Evolutionary conservation across 2,329 filamentous ascomycete genomes (phyloP).

Genomic region (Lizonia empirigonia): DNA sequence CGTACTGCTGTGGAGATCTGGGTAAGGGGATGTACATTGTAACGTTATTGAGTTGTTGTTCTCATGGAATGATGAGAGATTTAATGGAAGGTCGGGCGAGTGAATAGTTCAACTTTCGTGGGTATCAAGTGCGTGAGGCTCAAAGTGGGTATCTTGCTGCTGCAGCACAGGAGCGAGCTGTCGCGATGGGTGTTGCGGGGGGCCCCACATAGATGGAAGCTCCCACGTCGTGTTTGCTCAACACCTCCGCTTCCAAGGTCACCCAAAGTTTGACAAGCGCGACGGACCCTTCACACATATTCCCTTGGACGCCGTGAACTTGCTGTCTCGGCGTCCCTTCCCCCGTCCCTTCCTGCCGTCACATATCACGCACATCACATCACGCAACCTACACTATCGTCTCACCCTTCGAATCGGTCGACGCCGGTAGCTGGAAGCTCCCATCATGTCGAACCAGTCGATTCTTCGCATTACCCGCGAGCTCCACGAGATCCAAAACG

Average conservation of each 20-base stretch:
- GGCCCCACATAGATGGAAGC: no score
- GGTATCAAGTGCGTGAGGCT: not conserved
- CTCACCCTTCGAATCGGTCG: not conserved
- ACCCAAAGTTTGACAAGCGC: conserved; percentile 4
- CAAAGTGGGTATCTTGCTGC: not conserved
- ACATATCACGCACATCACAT: no score
- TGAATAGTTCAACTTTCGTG: no score
- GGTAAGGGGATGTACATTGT: not conserved
- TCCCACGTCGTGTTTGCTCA: conserved; percentile 12
- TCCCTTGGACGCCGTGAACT: conserved; percentile 17
- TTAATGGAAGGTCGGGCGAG: no score
- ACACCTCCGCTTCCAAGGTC: conserved; percentile 8
- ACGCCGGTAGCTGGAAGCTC: conserved; percentile 4
- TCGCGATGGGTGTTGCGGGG: conserved; percentile 13
- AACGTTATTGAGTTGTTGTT: no score
- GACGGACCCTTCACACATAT: conserved; percentile 1
- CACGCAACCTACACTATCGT: not conserved
- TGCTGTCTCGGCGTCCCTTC: conserved; percentile 17
- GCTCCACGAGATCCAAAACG: conserved; percentile 82
- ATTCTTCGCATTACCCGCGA: conserved; percentile 90
- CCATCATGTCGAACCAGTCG: conserved; percentile 76
- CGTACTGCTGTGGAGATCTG: no score
- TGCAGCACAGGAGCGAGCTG: not conserved
- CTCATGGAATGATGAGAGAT: no score
- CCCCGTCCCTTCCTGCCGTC: no score